Conservation (phyloP, 148 eudicot genomes). For the Amaranthus hypochondriacus region DNA sequence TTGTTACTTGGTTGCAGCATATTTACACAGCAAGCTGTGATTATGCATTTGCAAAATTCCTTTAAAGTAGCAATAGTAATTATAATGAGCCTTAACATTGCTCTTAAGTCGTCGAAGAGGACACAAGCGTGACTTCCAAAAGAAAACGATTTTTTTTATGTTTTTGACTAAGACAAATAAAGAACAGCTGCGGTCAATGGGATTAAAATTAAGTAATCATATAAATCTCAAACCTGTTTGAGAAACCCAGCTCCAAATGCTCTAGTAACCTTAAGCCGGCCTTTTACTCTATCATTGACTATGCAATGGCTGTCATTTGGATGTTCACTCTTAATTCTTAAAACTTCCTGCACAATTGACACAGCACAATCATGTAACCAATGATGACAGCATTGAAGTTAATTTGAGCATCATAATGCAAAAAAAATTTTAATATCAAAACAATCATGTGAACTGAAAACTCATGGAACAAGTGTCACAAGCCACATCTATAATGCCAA, state of each 20-base stretch:
- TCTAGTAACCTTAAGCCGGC: constrained; percentile 95
- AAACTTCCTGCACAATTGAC: constrained; percentile 59
- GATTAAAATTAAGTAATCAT: background rate
- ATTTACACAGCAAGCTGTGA: background rate
- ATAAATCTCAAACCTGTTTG: constrained; percentile 66
- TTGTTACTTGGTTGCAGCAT: background rate
- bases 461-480: no score
- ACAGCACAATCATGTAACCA: background rate
- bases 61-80: background rate
- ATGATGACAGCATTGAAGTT: background rate
- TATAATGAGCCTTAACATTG: background rate
- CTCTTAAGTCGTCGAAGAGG: background rate
- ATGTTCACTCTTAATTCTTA: constrained; percentile 88
- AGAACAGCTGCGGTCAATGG: background rate
- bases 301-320: constrained; percentile 93
- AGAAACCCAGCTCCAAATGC: constrained; percentile 99
- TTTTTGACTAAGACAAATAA: background rate
- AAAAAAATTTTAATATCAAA: no score
- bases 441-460: no score
- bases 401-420: no score
- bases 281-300: constrained; percentile 97
- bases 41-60: background rate
- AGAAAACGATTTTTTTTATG: background rate
- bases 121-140: background rate
- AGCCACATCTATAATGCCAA: no score